phyloP scores from a whole-genome alignment of 345 rosid genomes.

The Kernera saxatilis region DNA sequence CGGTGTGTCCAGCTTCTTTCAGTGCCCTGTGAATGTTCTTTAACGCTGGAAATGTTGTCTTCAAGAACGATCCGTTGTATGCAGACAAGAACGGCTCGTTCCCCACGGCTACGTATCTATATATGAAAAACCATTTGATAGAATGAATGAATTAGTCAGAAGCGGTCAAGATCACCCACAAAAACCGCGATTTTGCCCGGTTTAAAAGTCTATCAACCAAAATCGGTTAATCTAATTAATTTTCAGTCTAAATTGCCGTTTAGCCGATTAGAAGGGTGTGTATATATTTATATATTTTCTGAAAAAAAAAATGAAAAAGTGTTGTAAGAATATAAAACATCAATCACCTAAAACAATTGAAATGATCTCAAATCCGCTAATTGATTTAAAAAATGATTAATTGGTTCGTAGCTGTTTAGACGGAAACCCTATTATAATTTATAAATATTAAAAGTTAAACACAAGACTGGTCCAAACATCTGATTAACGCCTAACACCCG shows the following conservation, averaged over 20 bases:
- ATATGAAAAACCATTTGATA: not conserved
- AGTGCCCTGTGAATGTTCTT: conserved; percentile 67
- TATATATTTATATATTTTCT: no score
- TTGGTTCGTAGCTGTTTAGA: not conserved
- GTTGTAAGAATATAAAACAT: no score
- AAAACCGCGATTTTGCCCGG: not conserved
- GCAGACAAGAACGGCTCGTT: conserved; percentile 74
- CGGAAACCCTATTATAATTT: not conserved
- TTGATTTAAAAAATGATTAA: no score
- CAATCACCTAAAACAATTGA: no score
- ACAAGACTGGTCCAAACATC: not conserved
- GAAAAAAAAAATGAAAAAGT: no score
- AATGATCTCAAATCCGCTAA: no score
- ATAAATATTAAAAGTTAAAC: no score
- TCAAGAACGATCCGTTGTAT: conserved; percentile 50
- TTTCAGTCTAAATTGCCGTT: not conserved
- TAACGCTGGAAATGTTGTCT: conserved; percentile 54
- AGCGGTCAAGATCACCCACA: not conserved
- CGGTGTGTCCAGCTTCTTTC: conserved; percentile 46
- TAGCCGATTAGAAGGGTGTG: no score
- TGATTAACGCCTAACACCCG: not conserved
- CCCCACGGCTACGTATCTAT: conserved; percentile 83
- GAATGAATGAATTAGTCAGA: not conserved
- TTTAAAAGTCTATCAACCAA: not conserved
- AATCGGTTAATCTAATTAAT: not conserved